Evolutionary conservation across 2,329 filamentous ascomycete genomes (phyloP).

Genomic region (Emergomyces orientalis): DNA sequence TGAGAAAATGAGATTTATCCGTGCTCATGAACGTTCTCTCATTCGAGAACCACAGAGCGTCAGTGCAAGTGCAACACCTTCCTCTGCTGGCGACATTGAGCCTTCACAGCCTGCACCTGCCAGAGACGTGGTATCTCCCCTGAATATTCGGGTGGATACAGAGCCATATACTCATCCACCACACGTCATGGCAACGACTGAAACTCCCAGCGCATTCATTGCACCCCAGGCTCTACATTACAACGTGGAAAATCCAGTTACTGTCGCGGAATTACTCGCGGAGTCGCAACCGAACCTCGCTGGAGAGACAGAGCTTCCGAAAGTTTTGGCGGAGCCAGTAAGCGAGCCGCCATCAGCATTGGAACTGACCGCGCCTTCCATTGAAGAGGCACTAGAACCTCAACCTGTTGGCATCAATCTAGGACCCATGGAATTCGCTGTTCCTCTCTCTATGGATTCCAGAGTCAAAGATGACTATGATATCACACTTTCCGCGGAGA

Average conservation of each 20-base stretch:
- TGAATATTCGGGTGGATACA: constrained; percentile 30
- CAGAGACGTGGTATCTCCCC: constrained; percentile 25
- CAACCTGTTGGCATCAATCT: constrained; percentile 28
- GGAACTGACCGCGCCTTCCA: neutral
- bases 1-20: constrained; percentile 26
- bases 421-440: constrained; percentile 33
- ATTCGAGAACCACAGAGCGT: constrained; percentile 16
- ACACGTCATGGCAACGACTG: constrained; percentile 13
- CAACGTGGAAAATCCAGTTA: constrained; percentile 10
- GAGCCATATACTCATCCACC: constrained; percentile 19
- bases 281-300: constrained; percentile 4
- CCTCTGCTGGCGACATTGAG: constrained; percentile 35
- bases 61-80: constrained; percentile 32
- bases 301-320: constrained; percentile 4
- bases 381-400: constrained; percentile 17
- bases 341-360: constrained; percentile 5
- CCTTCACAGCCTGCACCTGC: constrained; percentile 22
- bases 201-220: constrained; percentile 21
- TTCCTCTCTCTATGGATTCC: constrained; percentile 37
- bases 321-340: neutral
- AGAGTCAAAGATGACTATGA: constrained; percentile 37
- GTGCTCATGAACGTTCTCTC: constrained; percentile 23
- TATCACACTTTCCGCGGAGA: constrained; percentile 23
- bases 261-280: constrained; percentile 5
- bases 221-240: constrained; percentile 23